These are phyloP conservation scores for Cladosporium sp. DNA, from an alignment of 2,329 filamentous ascomycete genomes.

Conservation along the genomic window DNA sequence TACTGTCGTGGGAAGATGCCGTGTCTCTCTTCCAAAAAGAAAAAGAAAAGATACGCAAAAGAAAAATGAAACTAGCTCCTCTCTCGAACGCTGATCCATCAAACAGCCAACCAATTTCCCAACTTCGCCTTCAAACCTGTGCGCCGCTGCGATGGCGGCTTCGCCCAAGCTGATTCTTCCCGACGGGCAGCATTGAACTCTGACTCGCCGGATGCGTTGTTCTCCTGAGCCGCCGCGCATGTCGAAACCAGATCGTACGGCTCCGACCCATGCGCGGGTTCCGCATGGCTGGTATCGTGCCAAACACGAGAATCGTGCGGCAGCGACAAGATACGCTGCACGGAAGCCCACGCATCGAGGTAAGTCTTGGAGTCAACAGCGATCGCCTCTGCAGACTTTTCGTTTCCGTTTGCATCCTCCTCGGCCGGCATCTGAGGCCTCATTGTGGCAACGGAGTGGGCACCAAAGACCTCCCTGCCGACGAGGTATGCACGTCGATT, in stretches of 20 bases:
- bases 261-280: background rate
- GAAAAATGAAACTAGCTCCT: too few relatives aligned
- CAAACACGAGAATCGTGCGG: constrained; percentile 1
- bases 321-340: background rate
- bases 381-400: background rate
- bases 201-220: background rate
- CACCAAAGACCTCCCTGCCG: constrained; percentile 8
- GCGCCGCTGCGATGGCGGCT: too few relatives aligned
- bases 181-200: background rate
- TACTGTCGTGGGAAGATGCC: too few relatives aligned
- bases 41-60: too few relatives aligned
- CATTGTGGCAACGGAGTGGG: background rate
- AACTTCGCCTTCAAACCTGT: too few relatives aligned
- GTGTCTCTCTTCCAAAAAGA: too few relatives aligned
- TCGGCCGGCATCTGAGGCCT: background rate
- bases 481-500: constrained; percentile 9
- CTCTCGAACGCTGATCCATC: too few relatives aligned
- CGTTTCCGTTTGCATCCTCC: background rate
- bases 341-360: constrained; percentile 4
- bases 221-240: background rate
- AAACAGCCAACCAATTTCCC: too few relatives aligned
- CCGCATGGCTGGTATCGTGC: background rate
- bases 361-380: background rate
- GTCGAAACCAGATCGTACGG: background rate
- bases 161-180: too few relatives aligned